phyloP scores from a whole-genome alignment of 1,284 basidiomycete genomes.

The Mrakiaceae sp. region DNA sequence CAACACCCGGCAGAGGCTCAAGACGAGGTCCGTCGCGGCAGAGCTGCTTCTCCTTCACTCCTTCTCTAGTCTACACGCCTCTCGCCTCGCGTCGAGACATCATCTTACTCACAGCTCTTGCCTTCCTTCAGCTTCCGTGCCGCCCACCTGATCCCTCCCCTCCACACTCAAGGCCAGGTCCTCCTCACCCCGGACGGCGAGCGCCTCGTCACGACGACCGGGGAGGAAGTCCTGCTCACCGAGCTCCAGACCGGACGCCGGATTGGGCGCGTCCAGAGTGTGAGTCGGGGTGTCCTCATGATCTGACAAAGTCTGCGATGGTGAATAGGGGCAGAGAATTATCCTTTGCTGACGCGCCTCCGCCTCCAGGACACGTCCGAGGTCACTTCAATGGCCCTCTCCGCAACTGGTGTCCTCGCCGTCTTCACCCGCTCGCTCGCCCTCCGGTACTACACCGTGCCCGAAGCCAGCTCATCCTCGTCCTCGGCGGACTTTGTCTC shows the following conservation, averaged over 20 bases:
- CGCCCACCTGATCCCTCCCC: constrained; percentile 40
- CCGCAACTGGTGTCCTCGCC: constrained; percentile 31
- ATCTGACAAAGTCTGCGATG: not conserved
- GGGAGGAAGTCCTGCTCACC: constrained; percentile 73
- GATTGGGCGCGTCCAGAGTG: constrained; percentile 69
- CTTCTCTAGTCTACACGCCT: too few species aligned
- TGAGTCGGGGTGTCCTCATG: constrained; percentile 39
- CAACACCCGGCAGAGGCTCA: constrained; percentile 3
- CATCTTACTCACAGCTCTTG: not conserved
- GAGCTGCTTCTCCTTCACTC: not conserved
- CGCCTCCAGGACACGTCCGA: constrained; percentile 39
- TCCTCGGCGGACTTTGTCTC: constrained; percentile 15
- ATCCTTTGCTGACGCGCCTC: not conserved
- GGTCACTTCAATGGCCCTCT: constrained; percentile 39
- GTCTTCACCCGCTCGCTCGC: constrained; percentile 41
- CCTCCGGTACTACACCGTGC: constrained; percentile 41
- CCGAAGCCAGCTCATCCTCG: constrained; percentile 21
- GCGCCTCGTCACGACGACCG: constrained; percentile 72
- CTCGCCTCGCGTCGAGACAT: not conserved
- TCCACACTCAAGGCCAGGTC: constrained; percentile 80
- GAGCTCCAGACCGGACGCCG: constrained; percentile 61
- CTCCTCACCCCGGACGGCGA: constrained; percentile 67
- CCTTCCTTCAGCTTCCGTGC: constrained; percentile 11
- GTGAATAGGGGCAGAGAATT: not conserved
- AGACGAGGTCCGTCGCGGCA: constrained; percentile 4